Conservation (phyloP, 2,329 filamentous ascomycete species). For the Pseudogymnoascus verrucosus region DNA sequence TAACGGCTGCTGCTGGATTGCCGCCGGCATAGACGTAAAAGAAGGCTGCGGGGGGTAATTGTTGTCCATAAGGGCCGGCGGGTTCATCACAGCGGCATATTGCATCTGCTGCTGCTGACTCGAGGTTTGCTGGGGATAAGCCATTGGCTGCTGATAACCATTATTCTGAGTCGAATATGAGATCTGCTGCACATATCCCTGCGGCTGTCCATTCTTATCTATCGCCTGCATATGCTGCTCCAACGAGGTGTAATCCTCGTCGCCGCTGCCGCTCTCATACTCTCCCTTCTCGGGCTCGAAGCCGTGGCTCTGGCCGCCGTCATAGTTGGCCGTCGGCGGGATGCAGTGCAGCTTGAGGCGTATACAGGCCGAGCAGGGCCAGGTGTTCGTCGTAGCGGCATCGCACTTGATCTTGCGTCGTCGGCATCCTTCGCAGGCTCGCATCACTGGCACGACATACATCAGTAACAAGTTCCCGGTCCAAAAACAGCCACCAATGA, state of each 20-base stretch:
- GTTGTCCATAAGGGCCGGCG: constrained; percentile 43
- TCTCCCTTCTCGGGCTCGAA: constrained; percentile 44
- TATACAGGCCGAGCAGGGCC: constrained; percentile 92
- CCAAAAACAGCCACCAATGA: not conserved
- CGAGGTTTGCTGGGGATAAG: constrained; percentile 29
- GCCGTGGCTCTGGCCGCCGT: constrained; percentile 26
- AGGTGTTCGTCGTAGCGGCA: constrained; percentile 91
- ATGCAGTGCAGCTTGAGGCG: constrained; percentile 89
- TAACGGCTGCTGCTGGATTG: constrained; percentile 33
- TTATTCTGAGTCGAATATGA: constrained; percentile 37
- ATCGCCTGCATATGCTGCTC: constrained; percentile 34
- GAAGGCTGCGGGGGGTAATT: constrained; percentile 38
- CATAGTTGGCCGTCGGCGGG: constrained; percentile 49
- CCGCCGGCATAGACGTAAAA: constrained; percentile 45
- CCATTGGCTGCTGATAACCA: constrained; percentile 27
- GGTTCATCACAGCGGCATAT: constrained; percentile 45
- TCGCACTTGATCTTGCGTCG: constrained; percentile 98
- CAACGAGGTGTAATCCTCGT: constrained; percentile 43
- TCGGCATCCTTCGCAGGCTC: constrained; percentile 91
- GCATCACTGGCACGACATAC: constrained; percentile 63
- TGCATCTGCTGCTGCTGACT: constrained; percentile 39
- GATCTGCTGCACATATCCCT: constrained; percentile 42
- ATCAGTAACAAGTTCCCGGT: constrained; percentile 17
- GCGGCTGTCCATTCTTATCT: constrained; percentile 28
- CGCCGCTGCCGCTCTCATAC: constrained; percentile 37